These are phyloP conservation scores for Dioscorea dumetorum DNA, from an alignment of 106 monocot species.

Conservation along the genomic window DNA sequence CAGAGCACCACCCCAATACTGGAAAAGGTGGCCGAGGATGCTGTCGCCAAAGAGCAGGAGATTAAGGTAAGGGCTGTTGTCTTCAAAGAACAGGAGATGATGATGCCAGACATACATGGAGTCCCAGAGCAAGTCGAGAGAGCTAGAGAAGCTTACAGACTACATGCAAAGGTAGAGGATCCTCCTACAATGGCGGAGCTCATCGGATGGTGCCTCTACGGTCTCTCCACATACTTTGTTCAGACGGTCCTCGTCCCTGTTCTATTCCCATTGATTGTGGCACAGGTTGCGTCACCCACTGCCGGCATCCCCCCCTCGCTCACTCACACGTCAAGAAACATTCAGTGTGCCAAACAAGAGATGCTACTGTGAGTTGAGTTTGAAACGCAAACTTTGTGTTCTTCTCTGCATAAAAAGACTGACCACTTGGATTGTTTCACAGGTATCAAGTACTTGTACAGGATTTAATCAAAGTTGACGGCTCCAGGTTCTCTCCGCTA, in stretches of 20 bases:
- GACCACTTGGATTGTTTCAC: neutral
- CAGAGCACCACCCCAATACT: neutral
- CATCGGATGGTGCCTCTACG: slow-evolving; percentile 36
- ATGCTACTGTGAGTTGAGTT: slow-evolving; percentile 29
- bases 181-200: slow-evolving; percentile 30
- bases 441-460: slow-evolving; percentile 35
- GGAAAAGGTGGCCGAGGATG: neutral
- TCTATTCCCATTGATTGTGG: slow-evolving; percentile 44
- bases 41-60: too few species aligned
- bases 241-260: slow-evolving; percentile 29
- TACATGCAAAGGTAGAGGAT: slow-evolving; percentile 5
- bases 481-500: slow-evolving; percentile 24
- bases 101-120: neutral
- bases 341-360: slow-evolving; percentile 7
- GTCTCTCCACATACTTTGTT: slow-evolving; percentile 45
- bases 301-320: slow-evolving; percentile 6
- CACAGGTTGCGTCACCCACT: slow-evolving; percentile 15
- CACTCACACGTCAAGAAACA: slow-evolving; percentile 1
- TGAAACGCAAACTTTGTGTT: neutral
- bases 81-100: neutral
- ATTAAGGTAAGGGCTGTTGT: neutral
- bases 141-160: neutral
- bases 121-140: neutral
- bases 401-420: neutral
- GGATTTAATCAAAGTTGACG: slow-evolving; percentile 12